Percentiles rank a stretch among this genome's conserved stretches.
Evolutionary conservation across 208 protist species (phyloP).

Genomic region (Crithidia fasciculata): DNA sequence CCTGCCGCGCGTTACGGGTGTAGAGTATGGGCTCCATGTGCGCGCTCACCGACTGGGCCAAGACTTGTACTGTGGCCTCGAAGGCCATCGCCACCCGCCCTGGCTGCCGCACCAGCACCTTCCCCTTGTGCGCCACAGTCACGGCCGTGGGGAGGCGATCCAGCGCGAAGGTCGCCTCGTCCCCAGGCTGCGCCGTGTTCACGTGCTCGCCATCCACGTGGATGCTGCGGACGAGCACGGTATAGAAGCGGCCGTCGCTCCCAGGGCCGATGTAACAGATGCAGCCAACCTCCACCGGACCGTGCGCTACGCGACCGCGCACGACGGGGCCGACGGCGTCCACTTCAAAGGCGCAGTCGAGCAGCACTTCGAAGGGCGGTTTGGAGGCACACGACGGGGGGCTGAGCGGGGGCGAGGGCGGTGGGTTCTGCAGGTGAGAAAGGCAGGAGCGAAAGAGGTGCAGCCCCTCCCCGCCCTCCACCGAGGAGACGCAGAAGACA

Average conservation of each 20-base stretch:
- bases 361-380: conserved; percentile 79
- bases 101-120: conserved; percentile 51
- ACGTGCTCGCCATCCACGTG: conserved; percentile 94
- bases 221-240: conserved; percentile 87
- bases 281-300: conserved; percentile 84
- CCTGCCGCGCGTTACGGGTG: conserved; percentile 79
- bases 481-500: conserved; percentile 71
- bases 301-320: conserved; percentile 88
- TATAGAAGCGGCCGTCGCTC: conserved; percentile 82
- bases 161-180: conserved; percentile 93
- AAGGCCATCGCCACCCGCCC: conserved; percentile 36
- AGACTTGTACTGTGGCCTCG: conserved; percentile 47
- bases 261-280: conserved; percentile 94
- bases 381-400: conserved; percentile 26
- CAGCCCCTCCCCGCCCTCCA: conserved; percentile 51
- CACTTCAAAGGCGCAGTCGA: conserved; percentile 80
- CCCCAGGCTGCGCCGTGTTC: conserved; percentile 79
- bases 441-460: conserved; percentile 59
- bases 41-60: conserved; percentile 59
- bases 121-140: conserved; percentile 71
- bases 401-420: conserved; percentile 21
- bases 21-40: conserved; percentile 82
- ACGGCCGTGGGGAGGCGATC: conserved; percentile 72
- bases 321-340: conserved; percentile 94
- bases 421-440: conserved; percentile 36